These are phyloP conservation scores for Vairimorpha necatrix DNA, from an alignment of 371 early-diverging fungal species.

Conservation along the genomic window DNA sequence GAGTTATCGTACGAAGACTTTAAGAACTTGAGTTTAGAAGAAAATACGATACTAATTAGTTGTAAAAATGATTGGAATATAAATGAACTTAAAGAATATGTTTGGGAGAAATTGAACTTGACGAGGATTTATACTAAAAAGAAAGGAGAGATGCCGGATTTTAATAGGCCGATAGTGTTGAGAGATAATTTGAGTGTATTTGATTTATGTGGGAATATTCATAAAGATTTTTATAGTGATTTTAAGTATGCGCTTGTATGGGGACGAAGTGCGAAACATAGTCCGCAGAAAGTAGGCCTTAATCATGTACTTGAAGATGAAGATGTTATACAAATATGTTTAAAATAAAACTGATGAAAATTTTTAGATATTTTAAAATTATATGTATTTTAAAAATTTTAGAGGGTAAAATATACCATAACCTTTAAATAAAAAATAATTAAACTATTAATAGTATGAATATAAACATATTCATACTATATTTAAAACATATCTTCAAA, in stretches of 20 bases:
- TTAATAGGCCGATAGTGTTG: conserved; percentile 56
- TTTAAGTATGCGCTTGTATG: conserved; percentile 63
- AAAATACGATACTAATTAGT: conserved; percentile 55
- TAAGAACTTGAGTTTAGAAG: conserved; percentile 31
- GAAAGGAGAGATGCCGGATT: conserved; percentile 53
- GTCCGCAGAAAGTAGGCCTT: conserved; percentile 61
- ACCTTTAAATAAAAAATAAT: too few species aligned
- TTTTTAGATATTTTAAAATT: background rate
- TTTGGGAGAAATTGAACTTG: conserved; percentile 58
- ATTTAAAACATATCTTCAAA: too few species aligned
- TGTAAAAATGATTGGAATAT: conserved; percentile 61
- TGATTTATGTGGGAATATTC: conserved; percentile 60
- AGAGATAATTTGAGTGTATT: conserved; percentile 41
- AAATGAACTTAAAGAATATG: conserved; percentile 51
- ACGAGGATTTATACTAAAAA: conserved; percentile 61
- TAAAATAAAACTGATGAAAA: conserved; percentile 27
- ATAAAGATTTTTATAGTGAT: conserved; percentile 57
- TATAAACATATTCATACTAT: too few species aligned
- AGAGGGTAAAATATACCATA: too few species aligned
- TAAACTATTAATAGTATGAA: too few species aligned
- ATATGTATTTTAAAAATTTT: background rate
- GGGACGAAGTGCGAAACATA: conserved; percentile 63
- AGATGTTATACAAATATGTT: conserved; percentile 62
- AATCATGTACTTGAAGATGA: conserved; percentile 61
- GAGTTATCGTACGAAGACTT: conserved; percentile 59